Evolutionary conservation across 1,284 basidiomycete species (phyloP).

Genomic region (Trichosporon faecale): DNA sequence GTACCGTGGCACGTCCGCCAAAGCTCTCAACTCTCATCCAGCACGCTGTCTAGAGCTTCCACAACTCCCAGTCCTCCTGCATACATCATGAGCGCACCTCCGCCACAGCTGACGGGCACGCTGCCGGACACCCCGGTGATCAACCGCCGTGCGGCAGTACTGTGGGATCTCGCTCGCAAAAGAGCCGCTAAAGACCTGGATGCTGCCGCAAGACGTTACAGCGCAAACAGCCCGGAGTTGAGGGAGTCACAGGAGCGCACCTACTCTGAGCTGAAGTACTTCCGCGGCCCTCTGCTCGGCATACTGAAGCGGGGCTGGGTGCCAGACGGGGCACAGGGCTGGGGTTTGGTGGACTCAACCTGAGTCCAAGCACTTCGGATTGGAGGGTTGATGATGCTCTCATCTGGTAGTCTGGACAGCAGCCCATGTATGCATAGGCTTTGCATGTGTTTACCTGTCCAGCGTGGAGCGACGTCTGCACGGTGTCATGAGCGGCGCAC

Average conservation of each 20-base stretch:
- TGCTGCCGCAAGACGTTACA: neutral
- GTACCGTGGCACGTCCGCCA: too few species aligned
- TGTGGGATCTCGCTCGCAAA: neutral
- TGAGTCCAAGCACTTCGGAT: too few species aligned
- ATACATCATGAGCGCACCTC: neutral
- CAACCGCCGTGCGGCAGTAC: neutral
- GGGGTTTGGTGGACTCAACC: neutral
- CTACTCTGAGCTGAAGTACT: neutral
- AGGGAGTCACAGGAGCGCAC: neutral
- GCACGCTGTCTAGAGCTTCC: too few species aligned
- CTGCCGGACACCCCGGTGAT: neutral
- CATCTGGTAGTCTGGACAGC: too few species aligned
- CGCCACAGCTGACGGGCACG: neutral
- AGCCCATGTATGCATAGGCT: too few species aligned
- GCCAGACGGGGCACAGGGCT: neutral
- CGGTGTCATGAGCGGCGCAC: too few species aligned
- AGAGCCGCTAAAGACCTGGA: neutral
- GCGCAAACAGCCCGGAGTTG: neutral
- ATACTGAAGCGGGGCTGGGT: neutral
- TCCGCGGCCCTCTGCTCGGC: neutral
- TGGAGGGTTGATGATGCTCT: too few species aligned
- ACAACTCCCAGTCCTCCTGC: neutral
- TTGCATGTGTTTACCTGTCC: too few species aligned
- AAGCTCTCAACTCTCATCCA: neutral
- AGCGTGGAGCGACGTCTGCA: too few species aligned